phyloP scores from a whole-genome alignment of 805 yeast genomes.

The Clavispora santaluciae region DNA sequence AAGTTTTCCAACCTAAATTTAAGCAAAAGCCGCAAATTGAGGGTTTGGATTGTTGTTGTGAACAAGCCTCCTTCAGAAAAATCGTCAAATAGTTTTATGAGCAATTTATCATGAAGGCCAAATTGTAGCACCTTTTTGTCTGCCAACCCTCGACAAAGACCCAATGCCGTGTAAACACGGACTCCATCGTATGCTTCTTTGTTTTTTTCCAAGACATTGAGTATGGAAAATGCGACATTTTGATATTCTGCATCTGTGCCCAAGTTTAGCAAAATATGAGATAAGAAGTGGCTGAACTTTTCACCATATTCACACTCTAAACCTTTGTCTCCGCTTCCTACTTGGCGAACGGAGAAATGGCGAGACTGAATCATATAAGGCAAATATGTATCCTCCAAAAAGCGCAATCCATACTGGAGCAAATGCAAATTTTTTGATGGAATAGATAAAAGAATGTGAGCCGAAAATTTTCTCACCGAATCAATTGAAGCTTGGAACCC shows the following conservation, averaged over 20 bases:
- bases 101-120: conserved; percentile 21
- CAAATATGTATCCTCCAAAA: conserved; percentile 45
- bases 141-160: conserved; percentile 51
- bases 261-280: conserved; percentile 28
- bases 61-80: conserved; percentile 50
- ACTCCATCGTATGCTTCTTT: conserved; percentile 65
- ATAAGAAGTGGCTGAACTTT: conserved; percentile 42
- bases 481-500: conserved; percentile 77
- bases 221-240: conserved; percentile 22
- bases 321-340: conserved; percentile 20
- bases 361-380: conserved; percentile 62
- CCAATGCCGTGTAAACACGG: conserved; percentile 54
- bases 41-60: conserved; percentile 46
- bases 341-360: conserved; percentile 45
- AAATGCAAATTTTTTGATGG: conserved; percentile 39
- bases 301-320: conserved; percentile 57
- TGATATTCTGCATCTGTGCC: conserved; percentile 19
- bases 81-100: conserved; percentile 29
- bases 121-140: conserved; percentile 21
- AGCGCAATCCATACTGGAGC: conserved; percentile 33
- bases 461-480: conserved; percentile 61
- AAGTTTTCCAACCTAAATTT: conserved; percentile 25
- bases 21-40: conserved; percentile 43
- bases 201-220: conserved; percentile 44
- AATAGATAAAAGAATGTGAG: conserved; percentile 52